These are phyloP conservation scores for Daldinia childiae DNA, from an alignment of 495 filamentous ascomycete genomes.

Conservation along the genomic window DNA sequence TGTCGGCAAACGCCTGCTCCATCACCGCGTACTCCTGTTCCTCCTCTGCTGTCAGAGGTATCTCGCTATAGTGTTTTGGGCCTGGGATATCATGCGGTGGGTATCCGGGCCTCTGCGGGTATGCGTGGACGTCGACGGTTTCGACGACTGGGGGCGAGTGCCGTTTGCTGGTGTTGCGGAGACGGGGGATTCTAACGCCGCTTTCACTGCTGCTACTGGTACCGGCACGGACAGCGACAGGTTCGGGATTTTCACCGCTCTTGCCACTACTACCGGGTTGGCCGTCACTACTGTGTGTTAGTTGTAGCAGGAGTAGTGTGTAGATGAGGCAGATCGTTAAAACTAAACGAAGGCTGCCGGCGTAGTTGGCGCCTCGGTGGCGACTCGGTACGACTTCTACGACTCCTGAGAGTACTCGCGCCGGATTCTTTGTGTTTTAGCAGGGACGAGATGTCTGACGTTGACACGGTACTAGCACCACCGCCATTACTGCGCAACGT, in stretches of 20 bases:
- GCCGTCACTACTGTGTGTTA: not conserved
- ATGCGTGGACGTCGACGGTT: conserved; percentile 48
- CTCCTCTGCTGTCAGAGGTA: conserved; percentile 2
- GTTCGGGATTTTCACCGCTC: conserved; percentile 6
- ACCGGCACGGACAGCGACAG: not conserved
- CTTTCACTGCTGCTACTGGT: not conserved
- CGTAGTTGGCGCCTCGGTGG: conserved; percentile 23
- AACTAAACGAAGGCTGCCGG: conserved; percentile 45
- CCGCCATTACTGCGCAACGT: conserved; percentile 36
- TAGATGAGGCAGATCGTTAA: conserved; percentile 48
- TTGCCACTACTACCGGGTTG: not conserved
- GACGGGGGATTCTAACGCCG: conserved; percentile 9
- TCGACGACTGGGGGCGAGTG: conserved; percentile 45
- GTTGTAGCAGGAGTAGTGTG: not conserved
- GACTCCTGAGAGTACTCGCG: conserved; percentile 1
- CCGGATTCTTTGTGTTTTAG: conserved; percentile 41
- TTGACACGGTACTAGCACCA: conserved; percentile 19
- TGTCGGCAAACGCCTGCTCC: conserved; percentile 14
- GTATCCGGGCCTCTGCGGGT: conserved; percentile 49
- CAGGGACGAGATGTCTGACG: conserved; percentile 43
- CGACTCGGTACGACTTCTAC: conserved; percentile 12
- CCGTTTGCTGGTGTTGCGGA: conserved; percentile 50
- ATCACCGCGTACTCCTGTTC: not conserved
- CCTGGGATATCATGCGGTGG: conserved; percentile 40
- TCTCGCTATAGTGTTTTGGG: conserved; percentile 17